Base-by-base conservation (phyloP, 1,139 yeast species). In the Arxiozyma slooffiae region DNA sequence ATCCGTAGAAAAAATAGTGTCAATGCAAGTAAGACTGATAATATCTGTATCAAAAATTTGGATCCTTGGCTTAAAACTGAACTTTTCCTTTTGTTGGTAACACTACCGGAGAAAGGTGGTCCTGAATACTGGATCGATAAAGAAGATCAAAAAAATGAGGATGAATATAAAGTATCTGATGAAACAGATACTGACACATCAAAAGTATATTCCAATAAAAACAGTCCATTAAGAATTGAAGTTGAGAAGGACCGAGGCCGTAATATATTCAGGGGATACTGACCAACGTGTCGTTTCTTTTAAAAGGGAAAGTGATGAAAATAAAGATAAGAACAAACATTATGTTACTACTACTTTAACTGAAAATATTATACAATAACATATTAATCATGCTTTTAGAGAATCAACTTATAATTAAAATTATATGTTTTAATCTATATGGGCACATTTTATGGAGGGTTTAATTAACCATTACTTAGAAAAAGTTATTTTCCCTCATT, bases 391-490 rank as follows among this genome's bases (percentile, higher is more conserved):
- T 48, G 63, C 62, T 48, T 64, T 61, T 48, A 60, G 57, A 7
- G 68, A 66, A 53, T 44, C 57, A 4, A 52, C 58, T 3, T 60
- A 62, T 46, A 68, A 65, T 49, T 67, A 65, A 49, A 64, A 67
- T 48, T 63, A 64, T 47, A 67, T 67, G 1, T 64, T 63, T 52
- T 64, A 68, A 11, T 63, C 69, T 3, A 64, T 66, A 20, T 67
- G 70, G 70, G 69, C 70, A 4, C 66, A 67, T 47, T 67, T 67
- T 47, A 67, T 66, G 69, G 70, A 67, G 50, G 69, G 69, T 7
- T 50, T 67, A 45, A 67, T 67, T 18, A 67, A 67, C 46, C 69
- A 67, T 50, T 66, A 66, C 50, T 49, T 67, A 53, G 69, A 67
- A 44, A 61, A 61, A 46, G 59, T 63, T 7, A 67, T 67, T 36